Base-by-base conservation (phyloP, 2,329 filamentous ascomycete species). In the Rhexocercosporidium sp. region DNA sequence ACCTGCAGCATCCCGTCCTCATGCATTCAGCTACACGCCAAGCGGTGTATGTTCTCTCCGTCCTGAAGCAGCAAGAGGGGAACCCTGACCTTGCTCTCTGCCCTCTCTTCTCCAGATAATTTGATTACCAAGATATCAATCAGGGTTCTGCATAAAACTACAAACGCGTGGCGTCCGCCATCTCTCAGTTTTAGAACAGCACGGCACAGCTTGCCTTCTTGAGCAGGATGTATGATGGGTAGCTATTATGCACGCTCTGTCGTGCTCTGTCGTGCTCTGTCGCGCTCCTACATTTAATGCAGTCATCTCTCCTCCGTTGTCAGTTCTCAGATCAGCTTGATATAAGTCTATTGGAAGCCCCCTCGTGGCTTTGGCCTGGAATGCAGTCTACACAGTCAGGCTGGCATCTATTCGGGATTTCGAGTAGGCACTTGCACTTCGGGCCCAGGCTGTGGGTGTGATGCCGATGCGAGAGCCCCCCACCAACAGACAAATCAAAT, bases 161-260 rank as follows among this genome's bases (percentile, higher is more conserved):
- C 16, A 56, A 56, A 37, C 31, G 53, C 31, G 53, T 37, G 53
- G 54, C 54, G 54, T 39, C 14, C 31, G 54, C 54, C 54, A 25
- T 22, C 3, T 22, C 34, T 57, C 20, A 16, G 54, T 39, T 41
- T 57, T 57, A 53, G 49, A 8, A n/a, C 25, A 31, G 49, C 14
- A 5, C 34, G 12, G 34, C 34, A n/a, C n/a, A n/a, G n/a, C n/a
- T n/a, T n/a, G n/a, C n/a, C n/a, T n/a, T n/a, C 29, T 37, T 3
- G 34, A 11, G 34, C 34, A 3, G 12, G 9, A 37, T 37, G 34
- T 11, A 7, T 37, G 12, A 11, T 37, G 3, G 12, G 9, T 37
- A 37, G 9, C n/a, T n/a, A n/a, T 5, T 16, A 39, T 56, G 31
- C 53, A 34, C 6, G 29, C 18, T 12, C 31, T 34, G 31, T 1